Base-by-base conservation (phyloP, 2,329 filamentous ascomycete genomes). In the Penicillium rolfsii region DNA sequence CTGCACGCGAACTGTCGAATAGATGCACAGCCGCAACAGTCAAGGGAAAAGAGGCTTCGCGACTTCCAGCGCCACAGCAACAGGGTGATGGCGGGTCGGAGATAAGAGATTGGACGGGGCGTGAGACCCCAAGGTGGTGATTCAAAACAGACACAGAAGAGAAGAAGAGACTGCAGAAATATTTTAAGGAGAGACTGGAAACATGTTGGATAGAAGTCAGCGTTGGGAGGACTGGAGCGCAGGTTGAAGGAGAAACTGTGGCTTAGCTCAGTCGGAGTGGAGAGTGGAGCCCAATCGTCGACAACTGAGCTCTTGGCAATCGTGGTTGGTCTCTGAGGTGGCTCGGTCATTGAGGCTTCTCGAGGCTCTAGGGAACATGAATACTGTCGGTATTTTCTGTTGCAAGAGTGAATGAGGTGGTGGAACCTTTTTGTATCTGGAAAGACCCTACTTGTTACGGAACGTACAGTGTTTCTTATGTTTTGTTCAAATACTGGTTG, bases 231-330 rank as follows among this genome's bases (percentile, higher is more conserved):
- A 52, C 46, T 58, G 35, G 43, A 14, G 30, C 22, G 49, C 53
- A 43, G 45, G 36, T 22, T 22, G 19, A 58, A 49, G 50, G 53
- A 58, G 28, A 46, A 30, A 50, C 46, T 62, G 64, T 66, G 64
- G 64, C 64, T 66, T 60, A 66, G 62, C 30, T 36, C 35, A 14
- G 11, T 54, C 59, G 61, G 43, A 49, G 64, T 66, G 64, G 64
- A 66, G 43, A 49, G 64, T 66, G 64, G 64, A 66, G 59, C 41
- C 55, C 36, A 30, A 28, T 7, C 14, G 8, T 57, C 16, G 12
- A 52, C 36, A 50, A 40, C 24, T 16, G 22, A 33, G 16, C 43
- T 24, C 58, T 56, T 56, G 52, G 58, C 53, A 60, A 26, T 55
- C 33, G 46, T 33, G 4, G 28, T 36, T 40, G 46, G n/a, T 36